Conservation (phyloP, 495 filamentous ascomycete species). For the Penicillium riverlandense region DNA sequence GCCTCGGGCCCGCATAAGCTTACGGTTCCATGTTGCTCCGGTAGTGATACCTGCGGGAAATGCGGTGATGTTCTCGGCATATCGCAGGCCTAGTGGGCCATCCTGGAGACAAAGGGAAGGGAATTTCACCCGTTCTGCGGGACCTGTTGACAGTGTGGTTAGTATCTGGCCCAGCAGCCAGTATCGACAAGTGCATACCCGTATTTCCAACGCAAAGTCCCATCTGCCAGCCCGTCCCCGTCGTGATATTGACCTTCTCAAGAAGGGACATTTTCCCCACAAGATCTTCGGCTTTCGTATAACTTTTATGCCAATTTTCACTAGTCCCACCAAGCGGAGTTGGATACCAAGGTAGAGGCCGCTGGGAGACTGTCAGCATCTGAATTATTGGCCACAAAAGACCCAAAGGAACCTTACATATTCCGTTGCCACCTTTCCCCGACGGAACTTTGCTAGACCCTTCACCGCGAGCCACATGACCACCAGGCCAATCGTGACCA, state of each 20-base stretch:
- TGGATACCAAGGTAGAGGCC: conserved; percentile 76
- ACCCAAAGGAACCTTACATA: conserved; percentile 10
- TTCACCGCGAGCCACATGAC: conserved; percentile 14
- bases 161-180: neutral
- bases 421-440: neutral
- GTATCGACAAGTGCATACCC: conserved; percentile 15
- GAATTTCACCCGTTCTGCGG: conserved; percentile 64
- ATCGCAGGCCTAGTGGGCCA: conserved; percentile 76
- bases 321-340: conserved; percentile 74
- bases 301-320: conserved; percentile 66
- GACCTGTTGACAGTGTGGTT: conserved; percentile 27
- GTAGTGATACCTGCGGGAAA: conserved; percentile 82
- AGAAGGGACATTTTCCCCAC: conserved; percentile 76
- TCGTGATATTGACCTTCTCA: conserved; percentile 94
- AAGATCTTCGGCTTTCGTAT: conserved; percentile 70
- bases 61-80: conserved; percentile 67
- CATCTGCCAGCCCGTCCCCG: conserved; percentile 87
- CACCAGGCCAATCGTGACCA: conserved; percentile 7
- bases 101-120: conserved; percentile 87
- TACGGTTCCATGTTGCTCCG: conserved; percentile 80
- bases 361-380: neutral
- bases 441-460: conserved; percentile 6
- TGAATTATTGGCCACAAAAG: neutral
- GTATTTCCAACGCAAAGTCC: conserved; percentile 89
- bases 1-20: conserved; percentile 68